A percentile compares a stretch with the other conserved stretches of the same genome.
Evolutionary conservation across 441 rosid genomes (phyloP).

Genomic region (Pelargonium fulgidum): DNA sequence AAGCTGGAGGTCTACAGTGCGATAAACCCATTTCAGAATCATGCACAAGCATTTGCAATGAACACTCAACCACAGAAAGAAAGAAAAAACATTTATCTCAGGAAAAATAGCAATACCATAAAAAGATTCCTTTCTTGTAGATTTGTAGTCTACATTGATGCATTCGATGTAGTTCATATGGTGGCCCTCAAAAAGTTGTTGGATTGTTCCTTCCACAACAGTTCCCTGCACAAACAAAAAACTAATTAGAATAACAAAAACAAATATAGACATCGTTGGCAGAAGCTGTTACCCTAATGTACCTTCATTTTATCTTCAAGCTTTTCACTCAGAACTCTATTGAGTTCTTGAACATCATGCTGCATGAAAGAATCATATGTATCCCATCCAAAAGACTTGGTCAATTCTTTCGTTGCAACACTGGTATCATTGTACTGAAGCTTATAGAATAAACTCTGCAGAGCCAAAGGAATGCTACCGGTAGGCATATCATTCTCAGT

Average conservation of each 20-base stretch:
- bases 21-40: conserved; percentile 13
- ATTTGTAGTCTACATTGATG: conserved; percentile 66
- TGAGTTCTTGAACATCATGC: conserved; percentile 80
- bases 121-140: conserved; percentile 70
- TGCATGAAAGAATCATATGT: conserved; percentile 77
- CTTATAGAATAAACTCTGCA: conserved; percentile 70
- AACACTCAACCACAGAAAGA: conserved; percentile 3
- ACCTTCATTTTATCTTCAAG: conserved; percentile 80
- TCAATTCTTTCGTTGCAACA: conserved; percentile 70
- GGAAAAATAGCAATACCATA: conserved; percentile 37
- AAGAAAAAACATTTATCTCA: conserved; percentile 5
- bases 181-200: conserved; percentile 66
- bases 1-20: conserved; percentile 41
- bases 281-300: background rate
- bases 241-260: background rate
- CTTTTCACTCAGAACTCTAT: conserved; percentile 67
- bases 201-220: conserved; percentile 74
- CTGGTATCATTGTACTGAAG: conserved; percentile 66
- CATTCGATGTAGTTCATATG: conserved; percentile 75
- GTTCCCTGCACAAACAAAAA: conserved; percentile 42
- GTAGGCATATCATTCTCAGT: conserved; percentile 63
- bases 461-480: conserved; percentile 70
- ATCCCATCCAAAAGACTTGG: conserved; percentile 82
- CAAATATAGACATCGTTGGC: background rate
- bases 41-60: background rate